Evolutionary conservation across 768 basidiomycete genomes (phyloP), one percentile per base, ranked within the genome.

Genomic region (Macrolepiota fuliginosa): DNA sequence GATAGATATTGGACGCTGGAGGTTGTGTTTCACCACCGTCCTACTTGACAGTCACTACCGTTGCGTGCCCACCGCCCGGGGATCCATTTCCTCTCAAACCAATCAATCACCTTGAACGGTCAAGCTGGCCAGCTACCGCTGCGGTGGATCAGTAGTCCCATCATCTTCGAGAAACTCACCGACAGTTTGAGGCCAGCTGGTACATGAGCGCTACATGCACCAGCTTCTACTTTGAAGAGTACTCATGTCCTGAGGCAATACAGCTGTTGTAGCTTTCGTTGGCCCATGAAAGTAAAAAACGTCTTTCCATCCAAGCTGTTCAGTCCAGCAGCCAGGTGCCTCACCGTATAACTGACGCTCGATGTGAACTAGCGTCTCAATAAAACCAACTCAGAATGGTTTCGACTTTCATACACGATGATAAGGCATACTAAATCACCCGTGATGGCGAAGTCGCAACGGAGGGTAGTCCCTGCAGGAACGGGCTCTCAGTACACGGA

Each of bases 41-140:
- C 19, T 40, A 29, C 22, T 25, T 24, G 37, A 37, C 22, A 54
- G n/a, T 3, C 24, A 4, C 2, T 37, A 35, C 46, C 24, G 9
- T 36, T 36, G 45, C 60, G 60, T 24, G 76, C 66, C 87, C 86
- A 47, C 79, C 75, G 1, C 68, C 66, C 15, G 87, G 70, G 9
- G 65, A 74, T 7, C 69, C 69, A 27, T 86, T 75, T 65, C 87
- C 86, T 7, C 76, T 68, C 27, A 77, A 27, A 10, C 80, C 73
- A 32, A 85, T 80, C 73, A 32, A 85, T 73, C 2, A 77, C 73
- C 59, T 79, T 82, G 74, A 88, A 87, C 0, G 79, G 75, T 85
- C 86, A 88, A 12, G 80, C 86, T 4, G 87, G 58, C 83, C 84
- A 86, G 64, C 82, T 88, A 2, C 87, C 84, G 29, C 81, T 84